Evolutionary conservation across 129 eudicot species (phyloP), one percentile per base, ranked within the genome.

Genomic region (Pittosporum tobira): DNA sequence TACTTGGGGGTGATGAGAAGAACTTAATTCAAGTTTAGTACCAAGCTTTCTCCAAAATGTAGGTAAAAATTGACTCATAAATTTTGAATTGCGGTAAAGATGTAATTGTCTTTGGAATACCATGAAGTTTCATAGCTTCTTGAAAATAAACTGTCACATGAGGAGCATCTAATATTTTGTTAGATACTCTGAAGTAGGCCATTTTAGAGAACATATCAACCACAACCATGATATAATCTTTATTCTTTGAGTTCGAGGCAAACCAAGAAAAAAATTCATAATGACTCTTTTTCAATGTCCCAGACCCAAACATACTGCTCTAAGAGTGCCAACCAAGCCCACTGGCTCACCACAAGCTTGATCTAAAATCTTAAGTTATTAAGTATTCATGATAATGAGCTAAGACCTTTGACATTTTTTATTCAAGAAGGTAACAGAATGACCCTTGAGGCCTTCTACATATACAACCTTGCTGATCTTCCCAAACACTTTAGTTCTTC

Each of bases 221-320:
- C 1, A 53, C 59, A 3, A 53, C 42, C 59, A 28, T 56, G 23
- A 56, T 56, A 1, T 25, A 16, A 29, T 56, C 61, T 56, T 56
- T 34, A 13, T 56, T 31, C 61, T 18, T 53, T 53, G 59, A n/a
- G 59, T 53, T 28, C 37, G 10, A 7, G 37, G 22, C 14, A 53
- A 53, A 13, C 61, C 61, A 2, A 56, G 25, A 13, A 56, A 6
- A 20, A 56, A 56, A 19, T 50, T n/a, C n/a, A n/a, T n/a, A n/a
- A n/a, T n/a, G n/a, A n/a, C n/a, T n/a, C n/a, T n/a, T n/a, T n/a
- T n/a, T n/a, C n/a, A n/a, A n/a, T n/a, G n/a, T n/a, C n/a, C n/a
- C n/a, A n/a, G n/a, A n/a, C n/a, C n/a, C n/a, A n/a, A n/a, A n/a
- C n/a, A n/a, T n/a, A n/a, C n/a, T n/a, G n/a, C n/a, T n/a, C n/a